Percentiles rank a stretch among this genome's conserved stretches.
Evolutionary conservation across 2,329 filamentous ascomycete species (phyloP).

Genomic region (Pseudogymnoascus sp.): DNA sequence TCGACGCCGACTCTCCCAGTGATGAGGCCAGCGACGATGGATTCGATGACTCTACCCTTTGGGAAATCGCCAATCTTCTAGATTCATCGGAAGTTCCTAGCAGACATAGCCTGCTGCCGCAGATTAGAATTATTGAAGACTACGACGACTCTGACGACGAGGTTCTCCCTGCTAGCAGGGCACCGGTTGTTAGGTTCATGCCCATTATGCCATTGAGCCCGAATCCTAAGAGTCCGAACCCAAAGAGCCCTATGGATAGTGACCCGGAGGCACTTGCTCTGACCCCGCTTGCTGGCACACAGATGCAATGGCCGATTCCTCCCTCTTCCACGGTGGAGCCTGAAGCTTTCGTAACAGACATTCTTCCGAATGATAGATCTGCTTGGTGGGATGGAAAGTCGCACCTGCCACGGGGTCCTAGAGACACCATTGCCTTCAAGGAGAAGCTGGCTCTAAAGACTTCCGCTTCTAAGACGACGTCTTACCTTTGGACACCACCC

Average conservation of each 20-base stretch:
- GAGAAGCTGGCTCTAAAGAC: not conserved
- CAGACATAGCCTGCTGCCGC: conserved; percentile 42
- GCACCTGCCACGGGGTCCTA: conserved; percentile 19
- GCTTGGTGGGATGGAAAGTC: conserved; percentile 12
- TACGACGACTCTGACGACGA: conserved; percentile 14
- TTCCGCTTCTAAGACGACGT: not conserved
- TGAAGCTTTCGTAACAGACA: not conserved
- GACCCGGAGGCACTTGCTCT: not conserved
- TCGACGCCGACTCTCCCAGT: not conserved
- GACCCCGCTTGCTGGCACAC: not conserved
- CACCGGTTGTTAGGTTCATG: not conserved
- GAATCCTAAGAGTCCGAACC: conserved; percentile 16
- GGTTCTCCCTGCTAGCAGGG: not conserved
- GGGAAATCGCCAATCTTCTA: conserved; percentile 56
- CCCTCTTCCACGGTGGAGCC: not conserved
- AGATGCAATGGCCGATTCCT: not conserved
- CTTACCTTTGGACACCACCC: conserved; percentile 17
- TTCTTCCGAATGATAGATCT: not conserved
- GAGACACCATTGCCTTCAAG: conserved; percentile 18
- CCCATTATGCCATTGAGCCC: conserved; percentile 17
- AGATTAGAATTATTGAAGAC: conserved; percentile 12
- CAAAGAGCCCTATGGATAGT: conserved; percentile 8
- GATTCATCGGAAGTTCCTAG: conserved; percentile 46
- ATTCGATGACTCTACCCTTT: conserved; percentile 55
- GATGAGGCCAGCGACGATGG: conserved; percentile 39